A percentile compares a stretch with the other conserved stretches of the same genome.
Conservation (phyloP, 805 yeast species). For the Scheffersomyces spartinae region DNA sequence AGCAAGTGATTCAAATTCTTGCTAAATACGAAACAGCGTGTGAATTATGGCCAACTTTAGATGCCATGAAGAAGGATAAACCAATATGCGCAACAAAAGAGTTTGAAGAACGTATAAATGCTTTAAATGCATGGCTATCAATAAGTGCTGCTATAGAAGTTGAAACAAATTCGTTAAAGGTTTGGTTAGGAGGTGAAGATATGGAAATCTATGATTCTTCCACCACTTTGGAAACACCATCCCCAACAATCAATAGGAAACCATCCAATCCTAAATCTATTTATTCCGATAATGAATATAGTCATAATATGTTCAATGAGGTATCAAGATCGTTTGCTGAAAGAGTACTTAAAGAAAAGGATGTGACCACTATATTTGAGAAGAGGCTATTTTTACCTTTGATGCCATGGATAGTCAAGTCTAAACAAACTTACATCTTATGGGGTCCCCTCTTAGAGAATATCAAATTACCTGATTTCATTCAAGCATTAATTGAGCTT, state of each 20-base stretch:
- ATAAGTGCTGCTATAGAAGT: constrained; percentile 57
- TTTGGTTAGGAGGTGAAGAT: constrained; percentile 81
- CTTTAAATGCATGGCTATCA: constrained; percentile 75
- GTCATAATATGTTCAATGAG: constrained; percentile 51
- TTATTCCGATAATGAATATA: no score
- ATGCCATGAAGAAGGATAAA: constrained; percentile 70
- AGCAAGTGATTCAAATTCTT: constrained; percentile 45
- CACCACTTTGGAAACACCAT: no score
- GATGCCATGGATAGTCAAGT: constrained; percentile 74
- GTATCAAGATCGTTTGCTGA: constrained; percentile 68
- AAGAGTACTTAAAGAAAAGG: constrained; percentile 68
- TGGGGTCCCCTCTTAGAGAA: constrained; percentile 52
- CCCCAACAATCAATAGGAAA: no score
- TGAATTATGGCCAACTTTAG: constrained; percentile 66
- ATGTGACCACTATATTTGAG: constrained; percentile 58
- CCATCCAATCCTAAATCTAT: constrained; percentile 1
- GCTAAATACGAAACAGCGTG: constrained; percentile 56
- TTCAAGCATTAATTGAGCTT: constrained; percentile 51
- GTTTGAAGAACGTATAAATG: constrained; percentile 58
- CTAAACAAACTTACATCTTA: constrained; percentile 58
- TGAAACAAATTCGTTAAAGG: constrained; percentile 47
- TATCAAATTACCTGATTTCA: constrained; percentile 63
- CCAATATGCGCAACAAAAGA: constrained; percentile 56
- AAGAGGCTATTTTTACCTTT: constrained; percentile 56
- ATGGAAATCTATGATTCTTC: constrained; percentile 45